phyloP scores from a whole-genome alignment of 176 grass and related monocot species.

The Eragrostis nindensis region DNA sequence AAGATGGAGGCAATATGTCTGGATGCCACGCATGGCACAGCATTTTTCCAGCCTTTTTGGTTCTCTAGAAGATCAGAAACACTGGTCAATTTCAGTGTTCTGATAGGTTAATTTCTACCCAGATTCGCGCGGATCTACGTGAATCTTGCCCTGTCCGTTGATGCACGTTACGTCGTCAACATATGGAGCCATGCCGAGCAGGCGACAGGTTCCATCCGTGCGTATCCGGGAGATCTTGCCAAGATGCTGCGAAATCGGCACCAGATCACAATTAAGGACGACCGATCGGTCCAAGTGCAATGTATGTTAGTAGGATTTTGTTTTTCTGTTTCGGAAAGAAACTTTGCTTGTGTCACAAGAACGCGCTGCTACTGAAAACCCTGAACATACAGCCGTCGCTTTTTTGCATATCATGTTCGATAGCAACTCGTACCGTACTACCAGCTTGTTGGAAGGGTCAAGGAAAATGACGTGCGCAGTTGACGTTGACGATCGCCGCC shows the following conservation, averaged over 20 bases:
- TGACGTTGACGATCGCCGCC: background rate
- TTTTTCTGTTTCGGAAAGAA: background rate
- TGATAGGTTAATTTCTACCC: background rate
- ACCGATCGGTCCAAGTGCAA: background rate
- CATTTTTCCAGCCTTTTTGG: no score
- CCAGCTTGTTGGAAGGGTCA: background rate
- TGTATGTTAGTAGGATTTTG: no score
- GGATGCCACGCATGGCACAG: no score
- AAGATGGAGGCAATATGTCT: no score
- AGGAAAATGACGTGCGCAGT: background rate
- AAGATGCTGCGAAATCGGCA: background rate
- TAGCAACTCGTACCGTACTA: background rate
- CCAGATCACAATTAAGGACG: background rate
- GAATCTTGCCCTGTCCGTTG: background rate
- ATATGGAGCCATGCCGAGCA: background rate
- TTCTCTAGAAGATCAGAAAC: background rate
- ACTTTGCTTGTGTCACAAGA: background rate
- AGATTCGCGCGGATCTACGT: conserved; percentile 11
- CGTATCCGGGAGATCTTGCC: background rate
- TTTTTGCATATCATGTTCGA: background rate
- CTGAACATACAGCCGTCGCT: background rate
- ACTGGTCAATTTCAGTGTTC: background rate
- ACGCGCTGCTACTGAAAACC: background rate
- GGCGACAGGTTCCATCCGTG: background rate
- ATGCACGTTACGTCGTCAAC: background rate